Conservation (phyloP, 2,329 filamentous ascomycete genomes). For the Diplodia seriata region DNA sequence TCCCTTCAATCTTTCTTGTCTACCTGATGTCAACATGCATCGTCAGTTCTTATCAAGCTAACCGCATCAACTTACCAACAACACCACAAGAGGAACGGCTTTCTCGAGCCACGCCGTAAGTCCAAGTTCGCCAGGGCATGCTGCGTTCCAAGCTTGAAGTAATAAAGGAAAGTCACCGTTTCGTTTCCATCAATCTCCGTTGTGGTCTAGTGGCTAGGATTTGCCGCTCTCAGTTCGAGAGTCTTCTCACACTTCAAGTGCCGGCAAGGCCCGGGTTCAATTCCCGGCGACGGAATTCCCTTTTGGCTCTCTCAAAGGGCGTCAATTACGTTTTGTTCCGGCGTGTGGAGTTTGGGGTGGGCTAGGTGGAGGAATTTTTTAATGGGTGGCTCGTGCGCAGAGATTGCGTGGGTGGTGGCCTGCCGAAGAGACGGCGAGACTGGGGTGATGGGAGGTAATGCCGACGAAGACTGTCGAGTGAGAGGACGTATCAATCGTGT, state of each 20-base stretch:
- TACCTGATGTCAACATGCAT: too few species aligned
- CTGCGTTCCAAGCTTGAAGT: background rate
- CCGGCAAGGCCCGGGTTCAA: slow-evolving; percentile 47
- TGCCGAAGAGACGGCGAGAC: slow-evolving; percentile 3
- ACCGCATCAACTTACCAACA: too few species aligned
- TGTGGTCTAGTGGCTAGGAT: slow-evolving; percentile 45
- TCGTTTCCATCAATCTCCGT: slow-evolving; percentile 13
- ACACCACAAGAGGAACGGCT: too few species aligned
- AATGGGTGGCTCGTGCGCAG: slow-evolving; percentile 4
- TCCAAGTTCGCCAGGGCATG: too few species aligned
- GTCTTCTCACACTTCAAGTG: slow-evolving; percentile 33
- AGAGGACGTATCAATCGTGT: background rate
- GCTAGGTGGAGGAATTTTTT: background rate
- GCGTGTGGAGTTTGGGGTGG: too few species aligned
- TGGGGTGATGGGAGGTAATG: background rate
- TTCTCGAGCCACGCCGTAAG: background rate
- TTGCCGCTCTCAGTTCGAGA: slow-evolving; percentile 43
- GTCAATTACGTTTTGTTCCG: background rate
- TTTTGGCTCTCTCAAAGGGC: slow-evolving; percentile 9
- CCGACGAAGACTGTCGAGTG: background rate
- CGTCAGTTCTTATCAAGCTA: too few species aligned
- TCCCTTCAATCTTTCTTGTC: too few species aligned
- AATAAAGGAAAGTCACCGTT: background rate
- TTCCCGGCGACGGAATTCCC: slow-evolving; percentile 44
- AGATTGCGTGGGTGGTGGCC: background rate